These are phyloP conservation scores for Gremmenia infestans DNA, from an alignment of 2,329 filamentous ascomycete genomes.

Conservation along the genomic window DNA sequence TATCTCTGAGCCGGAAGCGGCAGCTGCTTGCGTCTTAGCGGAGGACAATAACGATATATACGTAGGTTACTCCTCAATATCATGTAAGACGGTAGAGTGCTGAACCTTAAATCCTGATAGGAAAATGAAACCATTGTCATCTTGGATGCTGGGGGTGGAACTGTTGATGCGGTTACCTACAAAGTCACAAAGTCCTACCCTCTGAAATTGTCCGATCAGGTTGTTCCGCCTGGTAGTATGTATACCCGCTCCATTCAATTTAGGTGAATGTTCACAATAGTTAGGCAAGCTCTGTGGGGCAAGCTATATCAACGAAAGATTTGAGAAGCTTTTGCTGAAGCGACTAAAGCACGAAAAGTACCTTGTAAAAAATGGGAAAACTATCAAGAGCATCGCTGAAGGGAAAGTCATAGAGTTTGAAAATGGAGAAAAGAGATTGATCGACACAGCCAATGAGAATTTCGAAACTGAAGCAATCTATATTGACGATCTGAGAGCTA, in stretches of 20 bases:
- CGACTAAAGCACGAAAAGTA: background rate
- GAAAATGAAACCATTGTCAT: slow-evolving; percentile 20
- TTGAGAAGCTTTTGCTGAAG: background rate
- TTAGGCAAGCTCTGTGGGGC: slow-evolving; percentile 12
- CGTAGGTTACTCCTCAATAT: slow-evolving; percentile 2
- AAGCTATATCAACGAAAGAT: slow-evolving; percentile 15
- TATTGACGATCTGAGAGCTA: slow-evolving; percentile 2
- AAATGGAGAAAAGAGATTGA: background rate
- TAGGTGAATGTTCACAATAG: background rate
- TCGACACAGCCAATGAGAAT: slow-evolving; percentile 2
- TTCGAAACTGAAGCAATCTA: background rate
- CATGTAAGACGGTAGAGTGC: background rate
- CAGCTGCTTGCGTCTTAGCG: slow-evolving; percentile 23
- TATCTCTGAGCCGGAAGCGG: slow-evolving; percentile 29
- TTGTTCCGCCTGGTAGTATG: slow-evolving; percentile 15
- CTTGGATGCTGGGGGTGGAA: slow-evolving; percentile 27
- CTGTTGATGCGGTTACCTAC: slow-evolving; percentile 29
- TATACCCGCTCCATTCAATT: background rate
- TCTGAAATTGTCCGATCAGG: slow-evolving; percentile 20
- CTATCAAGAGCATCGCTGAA: background rate
- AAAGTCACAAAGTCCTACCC: slow-evolving; percentile 23
- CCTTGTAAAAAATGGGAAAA: background rate
- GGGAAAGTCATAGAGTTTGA: background rate
- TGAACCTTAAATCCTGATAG: background rate
- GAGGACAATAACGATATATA: slow-evolving; percentile 11